Base-by-base conservation (phyloP, 352 stramenopile genomes). In the Pythium phragmiticola region DNA sequence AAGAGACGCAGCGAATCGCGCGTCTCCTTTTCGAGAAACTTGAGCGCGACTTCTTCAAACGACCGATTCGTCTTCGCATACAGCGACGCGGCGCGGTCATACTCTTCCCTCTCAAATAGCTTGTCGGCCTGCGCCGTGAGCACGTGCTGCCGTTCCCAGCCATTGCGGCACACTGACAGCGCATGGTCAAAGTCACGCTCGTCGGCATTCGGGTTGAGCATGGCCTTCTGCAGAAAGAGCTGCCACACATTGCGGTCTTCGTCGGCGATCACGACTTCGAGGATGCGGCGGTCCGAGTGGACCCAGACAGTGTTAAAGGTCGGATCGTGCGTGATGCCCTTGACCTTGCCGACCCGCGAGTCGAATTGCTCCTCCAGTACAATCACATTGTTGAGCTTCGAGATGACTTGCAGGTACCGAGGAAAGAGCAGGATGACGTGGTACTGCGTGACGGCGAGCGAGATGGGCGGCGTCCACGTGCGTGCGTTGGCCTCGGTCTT, bases 221-320 rank as follows among this genome's bases (percentile, higher is more conserved):
- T 74, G 8, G 91, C 92, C 45, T 96, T 96, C 55, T 96, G 88
- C 56, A 98, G 58, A 50, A 91, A 97, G 33, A 97, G 66, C 57
- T 94, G 93, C 92, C 92, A 98, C 30, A 97, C 90, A 64, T 97
- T 84, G 36, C 91, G 87, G 65, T 97, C 91, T 70, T 98, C 92
- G 39, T 97, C 84, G 1, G 74, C 68, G 23, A 96, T 84, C 59
- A 87, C 73, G 5, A 95, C 69, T 58, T 92, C 82, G 1, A 94
- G 56, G 33, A 95, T 92, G 28, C 87, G 83, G 50, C 82, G 83
- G 37, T 88, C 85, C 23, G 85, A 93, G 65, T 93, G 73, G 28
- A 96, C 80, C 83, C 84, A 93, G 9, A 95, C 78, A 6, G 83
- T 90, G 60, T 94, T 91, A 63, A 82, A 87, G 54, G 86, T 92